These are phyloP conservation scores for Pyrenophora graminea DNA, from an alignment of 2,329 filamentous ascomycete genomes.

Conservation along the genomic window DNA sequence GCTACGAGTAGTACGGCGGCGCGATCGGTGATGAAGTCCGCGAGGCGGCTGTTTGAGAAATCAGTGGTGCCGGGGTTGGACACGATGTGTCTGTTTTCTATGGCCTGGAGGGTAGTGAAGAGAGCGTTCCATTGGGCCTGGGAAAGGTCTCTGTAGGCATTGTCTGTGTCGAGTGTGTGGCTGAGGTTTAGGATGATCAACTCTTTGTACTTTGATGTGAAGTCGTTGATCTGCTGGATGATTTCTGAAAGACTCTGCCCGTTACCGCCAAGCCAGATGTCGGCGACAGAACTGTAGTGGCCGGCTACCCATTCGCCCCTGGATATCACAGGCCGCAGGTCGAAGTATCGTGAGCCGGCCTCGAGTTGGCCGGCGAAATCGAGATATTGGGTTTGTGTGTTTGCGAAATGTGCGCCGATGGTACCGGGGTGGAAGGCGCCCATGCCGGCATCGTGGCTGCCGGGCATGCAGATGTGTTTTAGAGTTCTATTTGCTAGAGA, in stretches of 20 bases:
- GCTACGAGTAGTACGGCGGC: constrained; percentile 45
- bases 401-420: constrained; percentile 45
- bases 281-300: constrained; percentile 47
- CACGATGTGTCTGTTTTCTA: constrained; percentile 49
- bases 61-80: constrained; percentile 30
- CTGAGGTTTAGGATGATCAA: constrained; percentile 55
- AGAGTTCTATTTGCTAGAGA: constrained; percentile 49
- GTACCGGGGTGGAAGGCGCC: constrained; percentile 48
- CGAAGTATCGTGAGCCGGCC: constrained; percentile 55
- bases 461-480: constrained; percentile 54
- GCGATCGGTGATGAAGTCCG: constrained; percentile 45
- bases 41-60: constrained; percentile 39
- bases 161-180: constrained; percentile 51
- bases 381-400: constrained; percentile 54
- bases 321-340: constrained; percentile 52
- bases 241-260: constrained; percentile 52
- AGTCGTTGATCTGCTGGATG: constrained; percentile 52
- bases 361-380: constrained; percentile 53
- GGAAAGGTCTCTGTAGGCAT: constrained; percentile 46
- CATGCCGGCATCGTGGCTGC: constrained; percentile 58
- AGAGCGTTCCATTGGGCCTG: constrained; percentile 50
- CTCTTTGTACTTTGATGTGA: constrained; percentile 52
- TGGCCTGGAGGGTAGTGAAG: constrained; percentile 48
- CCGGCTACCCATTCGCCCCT: constrained; percentile 50
- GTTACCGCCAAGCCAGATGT: constrained; percentile 51